phyloP scores from a whole-genome alignment of 371 early-diverging fungal species.

The Cokeromyces recurvatus region DNA sequence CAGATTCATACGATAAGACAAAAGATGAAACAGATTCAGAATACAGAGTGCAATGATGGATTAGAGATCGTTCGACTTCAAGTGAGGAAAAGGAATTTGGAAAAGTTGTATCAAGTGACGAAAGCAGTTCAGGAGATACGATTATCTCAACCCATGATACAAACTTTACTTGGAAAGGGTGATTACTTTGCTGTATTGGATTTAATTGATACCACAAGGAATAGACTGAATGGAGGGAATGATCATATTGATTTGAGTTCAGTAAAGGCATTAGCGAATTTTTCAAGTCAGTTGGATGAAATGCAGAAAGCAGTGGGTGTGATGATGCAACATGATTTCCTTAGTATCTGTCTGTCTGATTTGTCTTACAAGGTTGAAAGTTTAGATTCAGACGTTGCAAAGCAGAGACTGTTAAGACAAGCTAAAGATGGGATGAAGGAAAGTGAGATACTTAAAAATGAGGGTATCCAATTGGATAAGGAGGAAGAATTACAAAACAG shows the following conservation, averaged over 20 bases:
- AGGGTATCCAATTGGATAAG: constrained; percentile 22
- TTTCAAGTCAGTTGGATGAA: constrained; percentile 61
- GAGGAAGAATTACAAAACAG: constrained; percentile 52
- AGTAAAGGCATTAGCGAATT: constrained; percentile 55
- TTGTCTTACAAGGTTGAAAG: constrained; percentile 26
- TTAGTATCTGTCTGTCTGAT: constrained; percentile 57
- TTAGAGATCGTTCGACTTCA: constrained; percentile 77
- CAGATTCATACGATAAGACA: constrained; percentile 76
- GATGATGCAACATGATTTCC: constrained; percentile 73
- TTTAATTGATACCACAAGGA: constrained; percentile 73
- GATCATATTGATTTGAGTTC: constrained; percentile 51
- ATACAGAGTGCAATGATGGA: constrained; percentile 68
- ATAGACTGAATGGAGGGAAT: constrained; percentile 22
- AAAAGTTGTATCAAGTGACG: constrained; percentile 59
- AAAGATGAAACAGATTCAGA: constrained; percentile 62
- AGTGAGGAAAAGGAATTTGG: constrained; percentile 68
- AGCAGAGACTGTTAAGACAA: constrained; percentile 1
- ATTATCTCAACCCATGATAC: constrained; percentile 77
- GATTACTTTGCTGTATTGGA: constrained; percentile 87
- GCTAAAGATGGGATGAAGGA: background rate
- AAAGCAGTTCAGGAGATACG: constrained; percentile 66
- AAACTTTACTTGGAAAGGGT: constrained; percentile 68
- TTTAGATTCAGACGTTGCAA: constrained; percentile 3
- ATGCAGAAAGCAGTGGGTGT: constrained; percentile 62
- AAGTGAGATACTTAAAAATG: background rate